Base-by-base conservation (phyloP, 2,329 filamentous ascomycete genomes). In the Helminthosporium solani region DNA sequence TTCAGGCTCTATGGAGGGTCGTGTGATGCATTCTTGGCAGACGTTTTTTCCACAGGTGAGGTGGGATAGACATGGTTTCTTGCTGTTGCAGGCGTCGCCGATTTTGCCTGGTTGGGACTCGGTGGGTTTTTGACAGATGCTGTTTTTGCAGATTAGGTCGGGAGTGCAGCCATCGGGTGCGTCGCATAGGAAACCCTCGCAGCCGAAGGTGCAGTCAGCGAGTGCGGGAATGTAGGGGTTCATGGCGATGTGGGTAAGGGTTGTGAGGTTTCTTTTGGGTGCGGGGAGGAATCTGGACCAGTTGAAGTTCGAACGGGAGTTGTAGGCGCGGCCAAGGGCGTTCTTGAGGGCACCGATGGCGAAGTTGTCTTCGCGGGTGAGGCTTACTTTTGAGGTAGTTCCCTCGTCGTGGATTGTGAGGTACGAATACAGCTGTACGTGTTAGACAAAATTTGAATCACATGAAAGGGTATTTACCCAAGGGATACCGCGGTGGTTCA, bases 401-500 rank as follows among this genome's bases (percentile, higher is more conserved):
- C 54, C 57, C 51, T 66, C 61, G n/a, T 57, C 50, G 16, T 55
- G 44, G 20, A 49, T 56, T 1, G 61, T 63, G 16, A 66, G 44
- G 40, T 64, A 52, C 0, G 64, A 67, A 48, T 66, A 68, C 5
- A 68, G 44, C 64, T 67, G 9, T 8, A 0, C n/a, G 7, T n/a
- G 11, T 23, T 58, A 11, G 55, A 18, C 19, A 18, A 19, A 16
- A 18, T 3, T 4, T 16, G 12, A n/a, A 14, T 21, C 12, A 6
- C 19, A 21, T 21, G 34, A 21, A 21, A 21, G 11, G 18, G 23
- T 21, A 49, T 52, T 15, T 56, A 68, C 64, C 66, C 66, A 70
- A 16, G 66, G 66, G 21, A 70, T 67, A 2, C 66, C 66, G 15
- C 66, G 55, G n/a, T 57, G 50, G 37, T 70, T 68, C 37, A 70